Percentiles rank a stretch among this genome's conserved stretches.
phyloP scores from a whole-genome alignment of 2,329 filamentous ascomycete genomes.

The Lecanicillium sp. region DNA sequence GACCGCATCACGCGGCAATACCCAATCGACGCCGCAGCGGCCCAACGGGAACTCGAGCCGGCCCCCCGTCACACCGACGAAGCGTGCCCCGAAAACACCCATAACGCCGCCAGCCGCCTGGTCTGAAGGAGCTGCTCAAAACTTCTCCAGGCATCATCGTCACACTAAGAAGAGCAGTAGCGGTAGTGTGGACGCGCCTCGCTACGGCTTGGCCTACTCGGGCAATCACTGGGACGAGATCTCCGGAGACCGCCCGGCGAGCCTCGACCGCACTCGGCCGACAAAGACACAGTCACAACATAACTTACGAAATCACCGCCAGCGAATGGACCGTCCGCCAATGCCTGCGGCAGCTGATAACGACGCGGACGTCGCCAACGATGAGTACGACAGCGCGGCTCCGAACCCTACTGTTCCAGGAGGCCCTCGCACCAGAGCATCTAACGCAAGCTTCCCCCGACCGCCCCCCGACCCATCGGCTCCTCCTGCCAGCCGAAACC shows the following conservation, averaged over 20 bases:
- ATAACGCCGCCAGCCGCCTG: constrained; percentile 4
- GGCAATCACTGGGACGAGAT: too few relatives aligned
- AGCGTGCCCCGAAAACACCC: constrained; percentile 8
- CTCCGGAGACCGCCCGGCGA: too few relatives aligned
- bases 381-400: constrained; percentile 6
- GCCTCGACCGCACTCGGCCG: too few relatives aligned
- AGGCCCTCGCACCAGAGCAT: constrained; percentile 1
- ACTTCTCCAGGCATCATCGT: too few relatives aligned
- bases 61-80: too few relatives aligned
- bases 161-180: too few relatives aligned
- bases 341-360: constrained; percentile 10
- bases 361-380: constrained; percentile 6
- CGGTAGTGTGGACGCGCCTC: too few relatives aligned
- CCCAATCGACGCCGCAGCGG: constrained; percentile 7
- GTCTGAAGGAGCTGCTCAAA: too few relatives aligned
- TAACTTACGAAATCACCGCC: too few relatives aligned
- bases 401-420: constrained; percentile 4
- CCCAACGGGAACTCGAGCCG: background rate
- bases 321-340: too few relatives aligned
- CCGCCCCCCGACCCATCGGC: background rate
- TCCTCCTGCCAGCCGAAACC: constrained; percentile 1
- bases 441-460: background rate
- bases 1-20: constrained; percentile 19
- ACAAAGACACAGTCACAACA: too few relatives aligned
- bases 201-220: too few relatives aligned